phyloP scores from a whole-genome alignment of 768 basidiomycete species.

The Amanita jacksonii region DNA sequence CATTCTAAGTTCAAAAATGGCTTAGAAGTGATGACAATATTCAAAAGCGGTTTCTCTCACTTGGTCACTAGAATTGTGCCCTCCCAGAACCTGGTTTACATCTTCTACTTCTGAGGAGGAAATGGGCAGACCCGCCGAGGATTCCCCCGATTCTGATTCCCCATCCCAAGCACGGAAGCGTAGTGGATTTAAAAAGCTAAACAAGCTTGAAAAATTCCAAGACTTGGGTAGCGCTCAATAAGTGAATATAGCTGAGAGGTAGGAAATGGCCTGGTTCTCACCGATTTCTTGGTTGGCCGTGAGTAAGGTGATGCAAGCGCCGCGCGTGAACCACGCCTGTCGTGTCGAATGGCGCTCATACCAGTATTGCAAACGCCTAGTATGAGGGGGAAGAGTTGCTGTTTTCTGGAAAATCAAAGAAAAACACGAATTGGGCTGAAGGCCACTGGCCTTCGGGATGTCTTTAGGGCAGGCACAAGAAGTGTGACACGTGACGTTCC shows the following conservation, averaged over 20 bases:
- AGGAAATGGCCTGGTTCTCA: conserved; percentile 17
- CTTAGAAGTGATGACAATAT: no score
- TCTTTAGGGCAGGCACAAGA: conserved; percentile 25
- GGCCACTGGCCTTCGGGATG: conserved; percentile 8
- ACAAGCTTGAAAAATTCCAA: conserved; percentile 44
- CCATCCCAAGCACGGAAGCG: conserved; percentile 21
- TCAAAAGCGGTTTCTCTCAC: no score
- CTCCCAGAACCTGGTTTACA: background rate
- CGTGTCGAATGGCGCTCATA: conserved; percentile 51
- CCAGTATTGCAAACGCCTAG: conserved; percentile 11
- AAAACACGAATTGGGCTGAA: conserved; percentile 15
- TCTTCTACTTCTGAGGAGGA: conserved; percentile 1
- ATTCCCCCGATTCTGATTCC: conserved; percentile 9
- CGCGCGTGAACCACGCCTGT: conserved; percentile 30
- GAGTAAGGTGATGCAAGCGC: conserved; percentile 48
- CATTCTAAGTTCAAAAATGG: background rate
- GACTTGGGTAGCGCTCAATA: conserved; percentile 20
- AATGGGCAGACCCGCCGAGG: background rate
- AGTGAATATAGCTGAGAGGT: conserved; percentile 11
- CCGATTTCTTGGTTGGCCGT: conserved; percentile 41
- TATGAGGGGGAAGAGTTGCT: conserved; percentile 9
- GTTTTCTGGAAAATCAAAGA: conserved; percentile 11
- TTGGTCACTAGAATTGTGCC: background rate
- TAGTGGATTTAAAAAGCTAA: conserved; percentile 44
- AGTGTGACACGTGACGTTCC: conserved; percentile 21